Percentiles rank a stretch among this genome's conserved stretches.
Evolutionary conservation across 2,329 filamentous ascomycete species (phyloP).

Genomic region (Huntiella moniliformis): DNA sequence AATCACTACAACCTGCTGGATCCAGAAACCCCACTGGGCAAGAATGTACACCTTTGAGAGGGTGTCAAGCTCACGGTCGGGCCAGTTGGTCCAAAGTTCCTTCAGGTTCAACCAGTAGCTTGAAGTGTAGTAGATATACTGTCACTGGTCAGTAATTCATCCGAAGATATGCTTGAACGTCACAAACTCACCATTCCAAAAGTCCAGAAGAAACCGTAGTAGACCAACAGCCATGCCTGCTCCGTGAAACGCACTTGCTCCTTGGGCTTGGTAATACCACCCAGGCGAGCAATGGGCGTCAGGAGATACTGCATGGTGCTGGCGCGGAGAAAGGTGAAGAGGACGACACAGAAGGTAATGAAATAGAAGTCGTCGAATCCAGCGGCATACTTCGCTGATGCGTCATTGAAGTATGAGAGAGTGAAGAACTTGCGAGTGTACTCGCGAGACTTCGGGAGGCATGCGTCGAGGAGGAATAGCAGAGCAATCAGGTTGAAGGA

Average conservation of each 20-base stretch:
- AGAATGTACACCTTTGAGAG: slow-evolving; percentile 79
- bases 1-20: slow-evolving; percentile 86
- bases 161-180: not conserved
- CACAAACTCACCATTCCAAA: slow-evolving; percentile 53
- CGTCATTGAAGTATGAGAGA: slow-evolving; percentile 62
- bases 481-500: slow-evolving; percentile 72
- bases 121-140: slow-evolving; percentile 69
- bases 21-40: slow-evolving; percentile 77
- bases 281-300: slow-evolving; percentile 51
- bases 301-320: slow-evolving; percentile 75
- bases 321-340: slow-evolving; percentile 74
- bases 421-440: slow-evolving; percentile 78
- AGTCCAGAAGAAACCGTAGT: slow-evolving; percentile 66
- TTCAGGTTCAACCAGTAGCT: slow-evolving; percentile 59
- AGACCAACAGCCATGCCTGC: slow-evolving; percentile 79
- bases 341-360: slow-evolving; percentile 58
- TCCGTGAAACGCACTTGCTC: slow-evolving; percentile 71
- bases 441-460: slow-evolving; percentile 60
- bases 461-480: slow-evolving; percentile 62
- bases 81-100: slow-evolving; percentile 73
- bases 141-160: slow-evolving; percentile 7
- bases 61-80: slow-evolving; percentile 52
- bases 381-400: slow-evolving; percentile 50
- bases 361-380: slow-evolving; percentile 67
- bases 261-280: slow-evolving; percentile 61